Conservation (phyloP, 257 asterid species). For the Cruciata laevipes region DNA sequence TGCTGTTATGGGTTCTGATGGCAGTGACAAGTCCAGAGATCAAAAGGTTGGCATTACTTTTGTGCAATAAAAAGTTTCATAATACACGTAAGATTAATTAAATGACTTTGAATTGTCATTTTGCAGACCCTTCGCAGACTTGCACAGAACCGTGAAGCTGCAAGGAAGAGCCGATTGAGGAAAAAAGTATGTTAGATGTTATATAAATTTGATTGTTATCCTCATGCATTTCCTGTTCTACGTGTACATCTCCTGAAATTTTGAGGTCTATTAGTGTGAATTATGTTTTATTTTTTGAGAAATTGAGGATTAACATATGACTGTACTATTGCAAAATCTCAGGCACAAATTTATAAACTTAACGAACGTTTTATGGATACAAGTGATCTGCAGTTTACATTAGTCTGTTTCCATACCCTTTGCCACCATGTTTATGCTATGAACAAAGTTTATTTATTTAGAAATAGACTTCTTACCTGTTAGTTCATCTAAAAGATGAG, state of each 20-base stretch:
- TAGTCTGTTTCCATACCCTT: not conserved
- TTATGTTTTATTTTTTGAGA: not conserved
- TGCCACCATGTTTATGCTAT: not conserved
- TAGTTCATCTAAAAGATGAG: not conserved
- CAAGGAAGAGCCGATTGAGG: constrained; percentile 90
- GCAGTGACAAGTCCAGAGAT: constrained; percentile 92
- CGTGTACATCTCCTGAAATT: not conserved
- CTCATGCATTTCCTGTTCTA: constrained; percentile 5
- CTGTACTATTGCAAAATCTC: not conserved
- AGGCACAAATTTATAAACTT: not conserved
- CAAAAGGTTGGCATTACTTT: constrained; percentile 54
- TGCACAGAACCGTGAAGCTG: constrained; percentile 99
- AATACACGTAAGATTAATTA: not conserved
- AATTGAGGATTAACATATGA: not conserved
- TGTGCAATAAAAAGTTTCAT: constrained; percentile 7
- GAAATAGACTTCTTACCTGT: not conserved
- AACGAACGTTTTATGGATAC: not conserved
- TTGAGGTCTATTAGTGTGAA: not conserved
- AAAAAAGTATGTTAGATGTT: constrained; percentile 49
- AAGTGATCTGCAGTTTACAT: not conserved
- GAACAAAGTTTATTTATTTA: not conserved
- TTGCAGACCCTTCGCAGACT: constrained; percentile 79
- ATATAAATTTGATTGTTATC: constrained; percentile 4
- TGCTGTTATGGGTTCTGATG: constrained; percentile 69
- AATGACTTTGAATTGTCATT: constrained; percentile 20